Evolutionary conservation across 441 rosid species (phyloP).

Genomic region (Pelargonium citronellum): DNA sequence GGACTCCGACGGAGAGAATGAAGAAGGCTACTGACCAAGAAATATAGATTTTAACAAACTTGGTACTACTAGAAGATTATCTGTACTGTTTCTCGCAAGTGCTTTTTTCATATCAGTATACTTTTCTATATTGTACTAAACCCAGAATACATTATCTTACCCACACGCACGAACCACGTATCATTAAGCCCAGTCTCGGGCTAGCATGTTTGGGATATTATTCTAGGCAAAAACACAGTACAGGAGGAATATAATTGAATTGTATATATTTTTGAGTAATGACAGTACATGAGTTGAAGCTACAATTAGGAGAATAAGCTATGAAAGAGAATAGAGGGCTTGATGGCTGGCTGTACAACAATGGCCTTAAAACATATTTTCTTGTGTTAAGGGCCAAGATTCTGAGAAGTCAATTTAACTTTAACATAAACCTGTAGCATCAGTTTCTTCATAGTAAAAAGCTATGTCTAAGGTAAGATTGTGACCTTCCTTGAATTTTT

Average conservation of each 20-base stretch:
- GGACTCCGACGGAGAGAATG: constrained; percentile 36
- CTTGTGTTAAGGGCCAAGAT: constrained; percentile 19
- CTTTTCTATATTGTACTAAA: too few species aligned
- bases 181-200: too few species aligned
- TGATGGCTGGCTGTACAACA: constrained; percentile 33
- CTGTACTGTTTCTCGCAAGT: too few species aligned
- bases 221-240: too few species aligned
- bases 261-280: constrained; percentile 7
- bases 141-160: too few species aligned
- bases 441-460: constrained; percentile 13
- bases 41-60: too few species aligned
- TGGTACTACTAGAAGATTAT: too few species aligned
- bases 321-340: neutral
- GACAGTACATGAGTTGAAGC: constrained; percentile 7
- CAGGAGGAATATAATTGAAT: neutral
- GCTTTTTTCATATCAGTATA: too few species aligned
- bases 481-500: constrained; percentile 19
- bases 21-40: neutral
- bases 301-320: neutral
- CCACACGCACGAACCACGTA: too few species aligned
- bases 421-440: constrained; percentile 18
- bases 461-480: constrained; percentile 14
- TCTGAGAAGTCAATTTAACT: constrained; percentile 15
- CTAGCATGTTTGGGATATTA: too few species aligned
- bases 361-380: constrained; percentile 21